Evolutionary conservation across 805 yeast genomes (phyloP).

Genomic region (Saccharomycopsis fibuligera): DNA sequence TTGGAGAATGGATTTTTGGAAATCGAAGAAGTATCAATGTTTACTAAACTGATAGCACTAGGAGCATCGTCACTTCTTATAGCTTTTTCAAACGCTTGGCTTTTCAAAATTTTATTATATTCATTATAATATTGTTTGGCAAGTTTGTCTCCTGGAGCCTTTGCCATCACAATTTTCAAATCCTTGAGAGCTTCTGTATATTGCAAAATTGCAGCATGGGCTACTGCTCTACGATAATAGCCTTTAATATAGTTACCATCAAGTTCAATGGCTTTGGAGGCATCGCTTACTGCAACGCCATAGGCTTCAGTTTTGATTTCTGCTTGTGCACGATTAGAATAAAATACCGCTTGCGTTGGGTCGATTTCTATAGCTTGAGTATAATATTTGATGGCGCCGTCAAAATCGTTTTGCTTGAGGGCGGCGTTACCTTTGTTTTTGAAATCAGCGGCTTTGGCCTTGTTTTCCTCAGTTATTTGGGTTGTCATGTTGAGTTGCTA

Average conservation of each 20-base stretch:
- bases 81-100: constrained; percentile 78
- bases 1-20: constrained; percentile 1
- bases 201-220: constrained; percentile 68
- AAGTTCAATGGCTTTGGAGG: constrained; percentile 59
- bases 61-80: constrained; percentile 65
- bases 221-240: constrained; percentile 81
- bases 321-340: constrained; percentile 86
- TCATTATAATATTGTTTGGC: constrained; percentile 59
- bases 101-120: constrained; percentile 59
- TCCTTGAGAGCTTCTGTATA: constrained; percentile 70
- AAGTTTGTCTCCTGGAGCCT: constrained; percentile 61
- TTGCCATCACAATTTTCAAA: constrained; percentile 53
- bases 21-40: constrained; percentile 30
- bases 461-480: not conserved
- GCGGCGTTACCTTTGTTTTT: constrained; percentile 71
- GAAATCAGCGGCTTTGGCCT: constrained; percentile 35
- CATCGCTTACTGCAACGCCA: constrained; percentile 79
- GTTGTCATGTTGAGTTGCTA: too few species aligned
- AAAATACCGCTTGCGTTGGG: constrained; percentile 53
- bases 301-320: constrained; percentile 80
- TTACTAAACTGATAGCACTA: constrained; percentile 40
- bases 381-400: constrained; percentile 63
- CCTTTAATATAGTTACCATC: constrained; percentile 71
- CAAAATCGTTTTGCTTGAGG: constrained; percentile 58
- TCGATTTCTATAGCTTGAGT: constrained; percentile 68